Evolutionary conservation across 2,329 filamentous ascomycete species (phyloP), one percentile per base, ranked within the genome.

Genomic region (Trichoderma polysporum): DNA sequence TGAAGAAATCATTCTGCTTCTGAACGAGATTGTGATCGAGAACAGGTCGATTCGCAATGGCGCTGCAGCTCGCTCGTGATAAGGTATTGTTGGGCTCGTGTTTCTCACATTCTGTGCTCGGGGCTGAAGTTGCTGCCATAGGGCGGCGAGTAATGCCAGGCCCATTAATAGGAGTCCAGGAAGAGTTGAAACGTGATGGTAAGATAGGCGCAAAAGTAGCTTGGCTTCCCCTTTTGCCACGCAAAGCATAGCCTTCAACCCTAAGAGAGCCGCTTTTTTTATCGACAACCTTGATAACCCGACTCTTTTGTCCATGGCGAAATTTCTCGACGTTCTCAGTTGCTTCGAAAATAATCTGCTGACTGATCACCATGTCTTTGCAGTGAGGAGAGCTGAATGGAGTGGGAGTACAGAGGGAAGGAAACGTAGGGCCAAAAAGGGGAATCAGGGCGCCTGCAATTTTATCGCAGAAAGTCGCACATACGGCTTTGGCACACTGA

Each of bases 371-470:
- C 89, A 92, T 91, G 54, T 84, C 84, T 12, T 84, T 86, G 75
- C 88, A 92, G 15, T 84, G 83, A n/a, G 85, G 80, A 39, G 89
- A 83, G n/a, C 85, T 82, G 1, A 88, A 88, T 1, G 79, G 83
- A 13, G 90, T 80, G 0, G 79, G 83, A 15, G 90, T 80, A 76
- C 95, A 99, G 53, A 88, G 79, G 3, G 83, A 82, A 2, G 92
- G 89, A 76, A 99, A 99, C 47, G 88, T 85, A 13, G 88, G 86
- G 0, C 95, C 95, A 76, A 99, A 99, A 68, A 99, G 84, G 5
- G 95, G 95, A 9, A 95, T 95, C 64, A 99, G 81, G 0, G 91
- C 94, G 67, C 90, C 90, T 15, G 94, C 90, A 69, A 99, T 96
- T 39, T 86, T 82, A 76, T 90, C 88, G 80, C 94, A 98, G 77